Base-by-base conservation (phyloP, 805 yeast species). In the Saccharomycopsis microspora region DNA sequence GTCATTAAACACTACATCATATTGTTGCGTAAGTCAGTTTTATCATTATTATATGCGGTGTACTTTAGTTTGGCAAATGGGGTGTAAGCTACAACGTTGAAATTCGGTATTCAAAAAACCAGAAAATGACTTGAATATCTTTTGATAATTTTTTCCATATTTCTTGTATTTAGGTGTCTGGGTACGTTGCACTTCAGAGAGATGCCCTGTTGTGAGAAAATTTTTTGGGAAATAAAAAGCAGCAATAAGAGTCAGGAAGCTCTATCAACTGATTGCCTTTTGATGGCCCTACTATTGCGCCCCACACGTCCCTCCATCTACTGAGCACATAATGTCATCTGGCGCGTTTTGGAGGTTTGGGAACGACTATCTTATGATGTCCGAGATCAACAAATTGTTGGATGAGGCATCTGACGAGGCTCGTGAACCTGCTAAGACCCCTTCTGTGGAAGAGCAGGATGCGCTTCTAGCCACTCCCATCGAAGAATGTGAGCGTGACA, bases 321-420 rank as follows among this genome's bases (percentile, higher is more conserved):
- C n/a, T 9, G 37, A 10, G 37, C 10, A n/a, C 10, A 34, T 29
- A 42, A 5, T 28, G 9, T 67, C 67, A 71, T 64, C 71, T 2
- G 64, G 68, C 5, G 64, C 82, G 31, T 78, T 76, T 58, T 78
- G 84, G 84, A 72, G 75, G 54, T 73, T 74, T 59, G 77, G 77
- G 9, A 77, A 73, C 58, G 80, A 74, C 54, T 78, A 75, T 60
- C 65, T 73, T 45, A 63, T 70, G 38, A 76, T 72, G 37, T 74
- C 83, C 3, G 71, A 78, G 45, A 71, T 79, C 45, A 75, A 80
- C 49, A 71, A 66, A 38, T 62, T 75, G 3, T 52, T 68, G 48
- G 66, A 65, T 45, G 62, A 57, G 43, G 56, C 56, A 27, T 50
- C 50, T 8, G 50, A 54, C 9, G 57, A 56, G 10, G 61, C 56